phyloP scores from a whole-genome alignment of 2,329 filamentous ascomycete genomes.

The Ophiostoma sp. region DNA sequence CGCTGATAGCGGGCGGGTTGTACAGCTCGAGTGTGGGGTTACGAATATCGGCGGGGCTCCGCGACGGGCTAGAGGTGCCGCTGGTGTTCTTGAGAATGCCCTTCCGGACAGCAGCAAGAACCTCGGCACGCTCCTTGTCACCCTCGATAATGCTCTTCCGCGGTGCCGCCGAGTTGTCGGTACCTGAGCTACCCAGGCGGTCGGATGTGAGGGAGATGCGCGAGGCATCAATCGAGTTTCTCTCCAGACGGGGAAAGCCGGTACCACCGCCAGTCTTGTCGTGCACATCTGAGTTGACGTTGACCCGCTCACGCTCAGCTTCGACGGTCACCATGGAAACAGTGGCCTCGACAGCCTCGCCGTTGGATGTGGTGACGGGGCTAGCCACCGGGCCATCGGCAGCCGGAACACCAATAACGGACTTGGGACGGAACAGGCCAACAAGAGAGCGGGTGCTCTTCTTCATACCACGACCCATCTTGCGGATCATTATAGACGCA shows the following conservation, averaged over 20 bases:
- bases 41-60: constrained; percentile 59
- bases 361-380: constrained; percentile 2
- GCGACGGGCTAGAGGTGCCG: constrained; percentile 67
- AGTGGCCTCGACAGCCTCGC: constrained; percentile 57
- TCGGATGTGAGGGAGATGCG: constrained; percentile 51
- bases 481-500: constrained; percentile 90
- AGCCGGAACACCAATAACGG: constrained; percentile 73
- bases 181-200: constrained; percentile 56
- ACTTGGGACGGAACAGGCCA: constrained; percentile 93
- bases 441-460: constrained; percentile 87
- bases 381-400: constrained; percentile 70
- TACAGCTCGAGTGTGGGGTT: constrained; percentile 58
- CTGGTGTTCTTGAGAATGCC: constrained; percentile 86
- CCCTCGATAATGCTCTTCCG: constrained; percentile 90
- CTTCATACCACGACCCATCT: constrained; percentile 99
- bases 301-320: constrained; percentile 81
- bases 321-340: constrained; percentile 96
- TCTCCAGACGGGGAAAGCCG: constrained; percentile 80
- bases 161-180: constrained; percentile 60
- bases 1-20: constrained; percentile 63
- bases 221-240: constrained; percentile 72
- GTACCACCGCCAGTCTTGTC: constrained; percentile 70
- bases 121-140: constrained; percentile 86
- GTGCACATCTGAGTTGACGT: constrained; percentile 69
- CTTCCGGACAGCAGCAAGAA: constrained; percentile 88